A percentile compares a stretch with the other conserved stretches of the same genome.
Evolutionary conservation across 176 grass and related monocot genomes (phyloP).

Genomic region (Eragrostis nindensis): DNA sequence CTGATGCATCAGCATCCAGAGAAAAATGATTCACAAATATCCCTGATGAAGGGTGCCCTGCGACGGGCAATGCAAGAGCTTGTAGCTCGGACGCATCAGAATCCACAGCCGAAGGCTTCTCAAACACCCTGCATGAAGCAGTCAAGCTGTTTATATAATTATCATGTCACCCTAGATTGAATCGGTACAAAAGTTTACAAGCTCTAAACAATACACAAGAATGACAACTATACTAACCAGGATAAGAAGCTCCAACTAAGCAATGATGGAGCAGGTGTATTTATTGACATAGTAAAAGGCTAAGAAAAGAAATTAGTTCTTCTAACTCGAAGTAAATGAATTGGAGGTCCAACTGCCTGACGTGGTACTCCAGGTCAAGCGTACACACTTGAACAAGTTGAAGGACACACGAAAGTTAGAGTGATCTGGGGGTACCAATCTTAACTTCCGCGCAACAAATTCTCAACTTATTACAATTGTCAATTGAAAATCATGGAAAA

Average conservation of each 20-base stretch:
- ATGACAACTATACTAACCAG: neutral
- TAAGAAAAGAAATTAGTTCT: neutral
- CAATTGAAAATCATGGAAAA: neutral
- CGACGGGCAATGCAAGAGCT: slow-evolving; percentile 32
- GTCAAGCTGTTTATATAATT: slow-evolving; percentile 2
- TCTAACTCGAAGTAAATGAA: neutral
- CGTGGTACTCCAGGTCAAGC: slow-evolving; percentile 6
- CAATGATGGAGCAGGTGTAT: neutral
- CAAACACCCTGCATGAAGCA: slow-evolving; percentile 45
- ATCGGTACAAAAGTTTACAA: slow-evolving; percentile 9
- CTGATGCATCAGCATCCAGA: slow-evolving; percentile 14
- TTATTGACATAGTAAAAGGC: neutral
- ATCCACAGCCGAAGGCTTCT: slow-evolving; percentile 30
- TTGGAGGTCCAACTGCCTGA: neutral
- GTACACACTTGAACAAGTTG: slow-evolving; percentile 8
- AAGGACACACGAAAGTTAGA: slow-evolving; percentile 26
- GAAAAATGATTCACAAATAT: slow-evolving; percentile 42
- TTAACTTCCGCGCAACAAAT: neutral
- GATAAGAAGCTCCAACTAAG: neutral
- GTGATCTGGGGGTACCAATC: neutral
- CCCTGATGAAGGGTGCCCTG: slow-evolving; percentile 38
- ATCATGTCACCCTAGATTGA: neutral
- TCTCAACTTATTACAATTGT: neutral
- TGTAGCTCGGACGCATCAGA: slow-evolving; percentile 5
- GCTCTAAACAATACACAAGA: neutral